Percentiles rank a stretch among this genome's conserved stretches.
phyloP scores from a whole-genome alignment of 768 basidiomycete species.

The Hygrocybe coccinea region DNA sequence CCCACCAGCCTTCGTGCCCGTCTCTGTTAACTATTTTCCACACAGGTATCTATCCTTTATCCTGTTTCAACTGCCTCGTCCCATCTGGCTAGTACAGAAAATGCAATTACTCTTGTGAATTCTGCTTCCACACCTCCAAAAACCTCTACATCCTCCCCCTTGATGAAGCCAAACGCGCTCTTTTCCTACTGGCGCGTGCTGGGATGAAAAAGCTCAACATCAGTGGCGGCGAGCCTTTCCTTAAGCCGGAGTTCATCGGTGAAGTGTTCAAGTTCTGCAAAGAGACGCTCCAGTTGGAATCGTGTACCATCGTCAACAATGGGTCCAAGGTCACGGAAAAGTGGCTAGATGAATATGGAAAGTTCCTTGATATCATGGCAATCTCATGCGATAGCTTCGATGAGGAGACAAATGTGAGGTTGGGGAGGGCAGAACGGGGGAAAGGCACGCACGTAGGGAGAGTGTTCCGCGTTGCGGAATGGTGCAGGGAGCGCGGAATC shows the following conservation, averaged over 20 bases:
- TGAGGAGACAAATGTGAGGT: slow-evolving; percentile 31
- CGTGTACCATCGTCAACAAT: slow-evolving; percentile 25
- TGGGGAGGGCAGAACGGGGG: slow-evolving; percentile 31
- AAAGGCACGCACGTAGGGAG: slow-evolving; percentile 27
- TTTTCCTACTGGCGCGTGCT: slow-evolving; percentile 27
- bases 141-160: slow-evolving; percentile 32
- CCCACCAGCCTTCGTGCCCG: too few species aligned
- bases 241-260: slow-evolving; percentile 35
- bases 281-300: slow-evolving; percentile 32
- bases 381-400: slow-evolving; percentile 40
- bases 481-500: slow-evolving; percentile 33
- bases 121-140: slow-evolving; percentile 40
- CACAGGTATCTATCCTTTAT: too few species aligned
- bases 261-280: slow-evolving; percentile 36
- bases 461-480: slow-evolving; percentile 33
- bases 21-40: too few species aligned
- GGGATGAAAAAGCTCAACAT: slow-evolving; percentile 37
- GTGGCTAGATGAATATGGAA: slow-evolving; percentile 38
- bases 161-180: slow-evolving; percentile 31
- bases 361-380: slow-evolving; percentile 39
- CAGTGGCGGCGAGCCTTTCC: slow-evolving; percentile 36
- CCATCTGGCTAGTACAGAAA: too few species aligned
- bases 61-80: too few species aligned
- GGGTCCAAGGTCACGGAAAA: slow-evolving; percentile 40
- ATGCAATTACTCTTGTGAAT: slow-evolving; percentile 37